Evolutionary conservation across 2,329 filamentous ascomycete genomes (phyloP), one percentile per base, ranked within the genome.

Genomic region (Dissoconium aciculare): DNA sequence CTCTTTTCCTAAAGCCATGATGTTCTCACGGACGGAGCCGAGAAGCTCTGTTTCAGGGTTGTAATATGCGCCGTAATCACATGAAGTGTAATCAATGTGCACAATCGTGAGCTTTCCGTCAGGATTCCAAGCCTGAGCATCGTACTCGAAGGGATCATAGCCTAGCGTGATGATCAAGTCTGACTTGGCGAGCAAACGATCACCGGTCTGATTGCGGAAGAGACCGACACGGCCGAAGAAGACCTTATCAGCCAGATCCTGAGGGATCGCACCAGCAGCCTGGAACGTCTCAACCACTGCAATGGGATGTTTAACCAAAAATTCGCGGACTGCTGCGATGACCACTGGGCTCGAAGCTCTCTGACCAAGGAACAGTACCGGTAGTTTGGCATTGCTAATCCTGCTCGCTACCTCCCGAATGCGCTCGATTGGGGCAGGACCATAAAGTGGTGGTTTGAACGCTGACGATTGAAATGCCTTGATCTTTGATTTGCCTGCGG

Each of bases 231-330:
- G 50, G 6, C 62, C 62, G 38, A 55, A 63, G 50, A 63, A 65
- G 5, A 63, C 49, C 27, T 59, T 54, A 21, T 49, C 36, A 2
- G 54, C 52, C 5, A 62, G 50, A 13, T 60, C 56, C 32, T 56
- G 46, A 4, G 58, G 54, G 10, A 65, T 55, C 9, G 60, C 59
- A 5, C 62, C 62, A 1, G 62, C 62, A 1, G 62, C 62, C 44
- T 65, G 61, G 44, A 65, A 65, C 0, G 62, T 65, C 44, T 65
- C 62, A n/a, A 65, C 52, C 2, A 63, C 59, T 2, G 60, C 59
- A 5, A 64, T 52, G 1, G 57, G 57, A 37, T 56, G 52, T 27
- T 53, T 56, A 5, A 44, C 41, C 5, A 64, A 50, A 28, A 64
- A 56, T 0, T 50, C 43, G 6, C 59, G 59, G 6, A 64, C 55